phyloP scores from a whole-genome alignment of 768 basidiomycete species.

The Pilatotrama ljubarskyi region DNA sequence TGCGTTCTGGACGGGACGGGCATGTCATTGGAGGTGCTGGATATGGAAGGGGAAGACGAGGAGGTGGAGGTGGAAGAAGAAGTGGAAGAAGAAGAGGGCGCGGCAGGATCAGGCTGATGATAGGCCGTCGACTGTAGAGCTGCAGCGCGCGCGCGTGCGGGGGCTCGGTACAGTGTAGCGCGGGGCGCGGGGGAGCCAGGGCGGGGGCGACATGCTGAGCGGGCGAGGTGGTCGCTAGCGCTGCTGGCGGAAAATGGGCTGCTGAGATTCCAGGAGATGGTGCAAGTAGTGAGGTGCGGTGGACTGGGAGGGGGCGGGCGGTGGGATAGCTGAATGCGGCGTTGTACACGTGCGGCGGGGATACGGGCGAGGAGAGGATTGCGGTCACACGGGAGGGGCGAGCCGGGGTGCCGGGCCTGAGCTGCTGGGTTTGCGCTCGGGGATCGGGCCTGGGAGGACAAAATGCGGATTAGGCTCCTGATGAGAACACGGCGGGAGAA shows the following conservation, averaged over 20 bases:
- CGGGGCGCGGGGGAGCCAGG: not conserved
- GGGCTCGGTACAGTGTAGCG: not conserved
- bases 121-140: not conserved
- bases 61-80: slow-evolving; percentile 30
- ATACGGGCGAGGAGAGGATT: slow-evolving; percentile 16
- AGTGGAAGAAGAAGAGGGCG: slow-evolving; percentile 21
- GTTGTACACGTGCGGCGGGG: slow-evolving; percentile 17
- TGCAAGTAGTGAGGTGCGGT: not conserved
- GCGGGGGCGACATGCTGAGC: slow-evolving; percentile 6
- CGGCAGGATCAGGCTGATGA: slow-evolving; percentile 15
- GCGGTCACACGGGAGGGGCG: slow-evolving; percentile 24
- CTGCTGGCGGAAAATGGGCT: not conserved
- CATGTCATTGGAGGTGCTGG: slow-evolving; percentile 66
- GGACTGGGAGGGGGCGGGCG: not conserved
- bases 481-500: slow-evolving; percentile 17
- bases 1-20: slow-evolving; percentile 71
- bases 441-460: slow-evolving; percentile 21
- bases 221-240: not conserved
- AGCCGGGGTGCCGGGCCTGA: slow-evolving; percentile 14
- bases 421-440: slow-evolving; percentile 12
- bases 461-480: slow-evolving; percentile 25
- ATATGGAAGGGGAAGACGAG: slow-evolving; percentile 64
- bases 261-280: not conserved
- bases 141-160: not conserved
- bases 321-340: slow-evolving; percentile 1